These are phyloP conservation scores for Globisporangium sylvaticum DNA, from an alignment of 352 stramenopile species.

Conservation along the genomic window DNA sequence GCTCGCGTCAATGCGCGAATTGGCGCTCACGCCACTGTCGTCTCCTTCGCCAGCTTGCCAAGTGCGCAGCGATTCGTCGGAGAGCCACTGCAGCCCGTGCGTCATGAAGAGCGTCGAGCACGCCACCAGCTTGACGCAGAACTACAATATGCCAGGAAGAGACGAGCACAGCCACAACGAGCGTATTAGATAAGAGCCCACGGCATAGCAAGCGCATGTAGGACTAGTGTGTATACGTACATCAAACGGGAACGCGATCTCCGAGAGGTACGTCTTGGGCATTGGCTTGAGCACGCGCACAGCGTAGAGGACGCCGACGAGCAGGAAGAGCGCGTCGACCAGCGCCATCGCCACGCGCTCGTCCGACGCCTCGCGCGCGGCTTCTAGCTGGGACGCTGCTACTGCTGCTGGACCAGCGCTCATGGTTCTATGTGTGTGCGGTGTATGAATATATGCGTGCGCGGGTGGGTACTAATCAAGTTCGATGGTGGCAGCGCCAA, in stretches of 20 bases:
- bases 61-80: constrained; percentile 33
- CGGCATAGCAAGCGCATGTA: neutral
- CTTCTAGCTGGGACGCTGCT: neutral
- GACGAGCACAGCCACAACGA: neutral
- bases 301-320: constrained; percentile 50
- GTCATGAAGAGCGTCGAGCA: constrained; percentile 43
- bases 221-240: constrained; percentile 23
- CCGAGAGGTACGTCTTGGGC: constrained; percentile 73
- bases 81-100: constrained; percentile 44
- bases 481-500: neutral
- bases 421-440: neutral
- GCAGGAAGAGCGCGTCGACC: constrained; percentile 41
- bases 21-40: constrained; percentile 17
- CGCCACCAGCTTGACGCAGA: constrained; percentile 57
- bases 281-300: constrained; percentile 44
- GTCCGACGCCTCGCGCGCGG: constrained; percentile 10
- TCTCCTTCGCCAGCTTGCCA: neutral
- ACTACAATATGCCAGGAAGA: constrained; percentile 23
- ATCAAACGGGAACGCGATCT: constrained; percentile 71
- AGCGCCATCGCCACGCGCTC: constrained; percentile 11
- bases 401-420: neutral
- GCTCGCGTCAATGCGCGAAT: constrained; percentile 23
- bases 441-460: no score
- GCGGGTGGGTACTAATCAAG: neutral
- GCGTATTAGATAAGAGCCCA: neutral